phyloP scores from a whole-genome alignment of 2,329 filamentous ascomycete genomes.

The Ceratocystis cubensis region DNA sequence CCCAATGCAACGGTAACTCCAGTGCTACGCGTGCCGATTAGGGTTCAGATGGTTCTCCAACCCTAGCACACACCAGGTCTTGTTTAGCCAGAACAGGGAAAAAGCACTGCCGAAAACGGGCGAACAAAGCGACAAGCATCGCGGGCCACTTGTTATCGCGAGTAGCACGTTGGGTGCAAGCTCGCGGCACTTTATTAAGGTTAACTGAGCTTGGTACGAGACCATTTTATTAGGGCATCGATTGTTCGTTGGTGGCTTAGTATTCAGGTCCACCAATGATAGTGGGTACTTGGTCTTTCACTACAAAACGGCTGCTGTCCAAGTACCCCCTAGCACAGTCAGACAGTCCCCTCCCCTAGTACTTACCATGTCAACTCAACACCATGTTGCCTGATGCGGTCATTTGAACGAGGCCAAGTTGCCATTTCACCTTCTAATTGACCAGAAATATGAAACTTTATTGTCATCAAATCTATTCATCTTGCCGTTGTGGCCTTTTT shows the following conservation, averaged over 20 bases:
- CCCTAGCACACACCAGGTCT: background rate
- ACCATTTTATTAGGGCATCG: background rate
- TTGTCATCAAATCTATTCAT: background rate
- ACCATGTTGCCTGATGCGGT: background rate
- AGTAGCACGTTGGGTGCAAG: too few species aligned
- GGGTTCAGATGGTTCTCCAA: background rate
- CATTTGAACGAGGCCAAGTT: background rate
- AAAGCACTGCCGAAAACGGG: background rate
- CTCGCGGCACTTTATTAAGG: too few species aligned
- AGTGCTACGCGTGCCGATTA: background rate
- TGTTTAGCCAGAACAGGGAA: background rate
- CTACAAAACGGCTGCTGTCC: background rate
- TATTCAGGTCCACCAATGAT: background rate
- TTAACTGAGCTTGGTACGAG: background rate
- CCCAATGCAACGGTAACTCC: background rate
- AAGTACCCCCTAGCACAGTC: background rate
- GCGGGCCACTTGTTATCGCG: background rate
- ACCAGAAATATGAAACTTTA: background rate
- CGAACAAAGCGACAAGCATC: background rate
- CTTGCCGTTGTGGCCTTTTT: background rate
- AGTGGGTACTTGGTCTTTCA: background rate
- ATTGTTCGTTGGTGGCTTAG: background rate
- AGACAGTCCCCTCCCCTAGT: background rate
- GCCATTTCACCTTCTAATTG: background rate
- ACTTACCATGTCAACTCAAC: background rate